Conservation (phyloP, 805 yeast genomes). For the Ogataea paradorogensis region DNA sequence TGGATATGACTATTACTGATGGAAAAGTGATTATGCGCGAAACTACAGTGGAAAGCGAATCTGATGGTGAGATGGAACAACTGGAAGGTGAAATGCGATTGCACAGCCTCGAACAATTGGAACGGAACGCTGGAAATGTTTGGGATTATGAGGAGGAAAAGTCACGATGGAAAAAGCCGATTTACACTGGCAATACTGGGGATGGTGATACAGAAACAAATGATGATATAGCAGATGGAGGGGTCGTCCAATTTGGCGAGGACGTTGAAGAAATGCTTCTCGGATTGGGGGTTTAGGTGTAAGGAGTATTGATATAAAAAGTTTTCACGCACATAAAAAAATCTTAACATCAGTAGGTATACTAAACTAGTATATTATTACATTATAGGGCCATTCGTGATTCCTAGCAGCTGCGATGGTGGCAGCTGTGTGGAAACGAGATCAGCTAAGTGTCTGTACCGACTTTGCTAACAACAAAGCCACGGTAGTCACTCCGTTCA, state of each 20-base stretch:
- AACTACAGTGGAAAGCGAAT: conserved; percentile 29
- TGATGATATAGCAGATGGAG: conserved; percentile 7
- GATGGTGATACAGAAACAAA: conserved; percentile 9
- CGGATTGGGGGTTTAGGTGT: conserved; percentile 20
- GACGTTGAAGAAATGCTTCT: conserved; percentile 30
- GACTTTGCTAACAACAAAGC: conserved; percentile 73
- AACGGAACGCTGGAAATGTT: conserved; percentile 33
- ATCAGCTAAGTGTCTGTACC: conserved; percentile 62
- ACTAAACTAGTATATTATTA: conserved; percentile 65
- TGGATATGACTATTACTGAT: conserved; percentile 75
- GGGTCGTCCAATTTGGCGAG: conserved; percentile 32
- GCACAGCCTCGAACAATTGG: conserved; percentile 30
- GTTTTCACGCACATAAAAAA: conserved; percentile 5
- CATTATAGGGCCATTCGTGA: conserved; percentile 46
- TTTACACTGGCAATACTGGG: conserved; percentile 22
- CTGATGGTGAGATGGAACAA: conserved; percentile 37
- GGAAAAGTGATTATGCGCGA: conserved; percentile 75
- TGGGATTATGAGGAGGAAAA: conserved; percentile 65
- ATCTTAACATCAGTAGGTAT: conserved; percentile 71
- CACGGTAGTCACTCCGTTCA: conserved; percentile 73
- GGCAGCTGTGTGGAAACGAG: conserved; percentile 14
- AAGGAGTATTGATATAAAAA: conserved; percentile 7
- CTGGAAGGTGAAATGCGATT: conserved; percentile 34
- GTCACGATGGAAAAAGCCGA: conserved; percentile 49
- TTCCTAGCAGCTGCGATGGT: conserved; percentile 11